Evolutionary conservation across 2,329 filamentous ascomycete species (phyloP), one percentile per base, ranked within the genome.

Genomic region (Aspergillus japonicus): DNA sequence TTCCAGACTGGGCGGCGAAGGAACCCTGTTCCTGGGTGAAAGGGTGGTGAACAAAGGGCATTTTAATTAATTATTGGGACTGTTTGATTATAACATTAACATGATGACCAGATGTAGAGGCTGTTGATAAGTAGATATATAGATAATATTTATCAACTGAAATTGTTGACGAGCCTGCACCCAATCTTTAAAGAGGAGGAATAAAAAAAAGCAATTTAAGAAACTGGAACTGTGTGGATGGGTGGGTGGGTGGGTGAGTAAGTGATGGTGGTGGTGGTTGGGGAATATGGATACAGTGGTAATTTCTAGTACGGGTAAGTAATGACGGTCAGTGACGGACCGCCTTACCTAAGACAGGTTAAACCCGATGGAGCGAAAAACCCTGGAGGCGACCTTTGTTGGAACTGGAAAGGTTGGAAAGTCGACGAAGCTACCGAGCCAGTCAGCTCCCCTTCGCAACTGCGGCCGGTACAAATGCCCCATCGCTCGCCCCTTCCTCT

Each of bases 391-490:
- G 57, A 60, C 55, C 55, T 57, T 56, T 61, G 64, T 57, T 65
- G 63, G 62, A 57, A 56, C 55, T 65, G 63, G 62, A 57, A 56
- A 56, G 62, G 63, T 62, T 62, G 47, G 39, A 44, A 44, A 44
- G 39, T 44, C 39, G 39, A 44, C 39, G 39, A 54, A 62, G 57
- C 54, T 44, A 57, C 56, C 64, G 64, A 62, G 62, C 66, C 71
- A 73, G 64, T 70, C 65, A 66, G 64, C 64, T 65, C 58, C 59
- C 60, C 61, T 35, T 61, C 57, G 51, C 44, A 57, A 55, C 54
- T 44, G 63, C 60, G 66, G 65, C 64, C 67, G 67, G 69, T 75
- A 76, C 73, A 76, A 76, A 76, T 75, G 73, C 73, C 71, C 73
- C 74, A 75, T 75, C 72, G 64, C 67, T 66, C 72, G 71, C 72